A percentile compares a stretch with the other conserved stretches of the same genome.
These are phyloP conservation scores for Rhododendron simsii DNA, from an alignment of 148 eudicot species.

Conservation along the genomic window DNA sequence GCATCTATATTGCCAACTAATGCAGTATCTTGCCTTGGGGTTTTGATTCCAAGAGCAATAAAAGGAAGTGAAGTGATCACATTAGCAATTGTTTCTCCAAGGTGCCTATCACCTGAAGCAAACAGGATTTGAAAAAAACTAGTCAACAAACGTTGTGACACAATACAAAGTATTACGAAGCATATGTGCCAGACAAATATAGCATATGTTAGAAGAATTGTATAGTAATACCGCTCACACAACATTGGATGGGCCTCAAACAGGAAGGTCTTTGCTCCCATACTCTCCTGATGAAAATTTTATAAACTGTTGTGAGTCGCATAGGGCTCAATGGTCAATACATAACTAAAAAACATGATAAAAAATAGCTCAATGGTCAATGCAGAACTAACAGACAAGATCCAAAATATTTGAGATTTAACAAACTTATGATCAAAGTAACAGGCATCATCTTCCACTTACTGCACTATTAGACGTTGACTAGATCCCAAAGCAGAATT, in stretches of 20 bases:
- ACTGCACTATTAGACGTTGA: constrained; percentile 52
- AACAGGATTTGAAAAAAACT: background rate
- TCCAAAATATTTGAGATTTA: background rate
- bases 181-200: background rate
- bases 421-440: background rate
- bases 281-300: constrained; percentile 41
- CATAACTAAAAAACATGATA: background rate
- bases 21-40: constrained; percentile 59
- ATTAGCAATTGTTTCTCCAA: constrained; percentile 76
- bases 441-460: constrained; percentile 22
- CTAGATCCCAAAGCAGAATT: constrained; percentile 20
- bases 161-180: background rate
- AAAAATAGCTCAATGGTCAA: background rate
- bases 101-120: constrained; percentile 57
- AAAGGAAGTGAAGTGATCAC: constrained; percentile 95
- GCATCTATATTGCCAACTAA: background rate
- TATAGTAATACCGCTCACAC: constrained; percentile 46
- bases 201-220: background rate
- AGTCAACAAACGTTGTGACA: background rate
- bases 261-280: constrained; percentile 82
- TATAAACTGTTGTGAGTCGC: background rate
- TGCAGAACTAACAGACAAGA: background rate
- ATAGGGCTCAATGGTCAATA: background rate
- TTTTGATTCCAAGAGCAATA: constrained; percentile 78
- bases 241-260: constrained; percentile 68